These are phyloP conservation scores for Zygosaccharomyces gambellarensis DNA, from an alignment of 805 yeast species.

Conservation along the genomic window DNA sequence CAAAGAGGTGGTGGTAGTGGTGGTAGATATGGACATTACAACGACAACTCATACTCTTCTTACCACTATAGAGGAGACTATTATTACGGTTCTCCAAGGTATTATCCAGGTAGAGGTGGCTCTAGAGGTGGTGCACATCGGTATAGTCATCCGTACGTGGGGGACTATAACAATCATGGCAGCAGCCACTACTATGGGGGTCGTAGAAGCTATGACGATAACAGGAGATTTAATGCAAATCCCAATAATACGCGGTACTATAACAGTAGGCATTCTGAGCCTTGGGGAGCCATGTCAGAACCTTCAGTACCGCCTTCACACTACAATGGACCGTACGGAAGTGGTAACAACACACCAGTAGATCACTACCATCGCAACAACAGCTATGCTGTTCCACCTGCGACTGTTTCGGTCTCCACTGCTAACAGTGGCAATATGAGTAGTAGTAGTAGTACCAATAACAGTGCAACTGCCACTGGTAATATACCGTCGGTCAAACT, in stretches of 20 bases:
- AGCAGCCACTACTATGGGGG: slow-evolving; percentile 3
- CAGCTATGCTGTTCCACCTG: neutral
- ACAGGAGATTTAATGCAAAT: slow-evolving; percentile 6
- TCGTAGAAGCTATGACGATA: slow-evolving; percentile 7
- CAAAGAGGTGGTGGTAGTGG: slow-evolving; percentile 10
- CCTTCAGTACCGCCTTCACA: slow-evolving; percentile 3
- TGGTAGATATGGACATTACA: slow-evolving; percentile 6
- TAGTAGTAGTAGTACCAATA: neutral
- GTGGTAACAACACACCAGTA: slow-evolving; percentile 11
- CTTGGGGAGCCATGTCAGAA: slow-evolving; percentile 1
- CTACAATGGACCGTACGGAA: slow-evolving; percentile 1
- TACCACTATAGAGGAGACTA: slow-evolving; percentile 13
- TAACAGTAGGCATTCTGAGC: slow-evolving; percentile 1
- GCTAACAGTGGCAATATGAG: neutral
- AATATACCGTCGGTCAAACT: neutral
- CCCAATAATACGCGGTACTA: slow-evolving; percentile 5
- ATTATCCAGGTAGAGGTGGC: slow-evolving; percentile 9
- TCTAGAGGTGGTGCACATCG: slow-evolving; percentile 1
- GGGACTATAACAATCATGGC: slow-evolving; percentile 8
- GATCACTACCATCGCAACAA: slow-evolving; percentile 5
- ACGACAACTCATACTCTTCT: slow-evolving; percentile 2
- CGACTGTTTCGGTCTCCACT: neutral
- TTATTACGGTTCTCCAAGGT: slow-evolving; percentile 9
- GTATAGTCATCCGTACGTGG: slow-evolving; percentile 4
- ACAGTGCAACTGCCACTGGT: neutral